Percentiles rank a stretch among this genome's conserved stretches.
Evolutionary conservation across 805 yeast genomes (phyloP).

Genomic region (Zygosaccharomyces gambellarensis): DNA sequence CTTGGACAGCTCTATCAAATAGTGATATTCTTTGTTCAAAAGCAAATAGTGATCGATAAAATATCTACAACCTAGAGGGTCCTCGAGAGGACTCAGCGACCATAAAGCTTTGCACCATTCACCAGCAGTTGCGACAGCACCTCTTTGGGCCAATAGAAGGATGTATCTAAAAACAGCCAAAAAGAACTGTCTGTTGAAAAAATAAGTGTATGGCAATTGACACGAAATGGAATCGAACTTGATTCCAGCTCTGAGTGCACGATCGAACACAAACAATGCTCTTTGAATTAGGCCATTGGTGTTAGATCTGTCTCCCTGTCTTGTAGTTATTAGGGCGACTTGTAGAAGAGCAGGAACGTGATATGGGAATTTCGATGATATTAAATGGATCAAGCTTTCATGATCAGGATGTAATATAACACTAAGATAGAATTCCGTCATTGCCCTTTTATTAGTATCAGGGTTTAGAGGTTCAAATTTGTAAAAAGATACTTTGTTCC

Average conservation of each 20-base stretch:
- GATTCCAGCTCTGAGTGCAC: conserved; percentile 60
- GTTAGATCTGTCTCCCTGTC: conserved; percentile 69
- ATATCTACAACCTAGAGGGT: conserved; percentile 79
- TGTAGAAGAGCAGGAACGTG: conserved; percentile 76
- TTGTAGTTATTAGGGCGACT: conserved; percentile 63
- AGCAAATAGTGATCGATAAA: conserved; percentile 78
- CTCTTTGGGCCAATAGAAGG: conserved; percentile 64
- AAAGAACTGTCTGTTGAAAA: conserved; percentile 73
- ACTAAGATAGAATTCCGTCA: conserved; percentile 53
- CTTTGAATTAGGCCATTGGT: conserved; percentile 72
- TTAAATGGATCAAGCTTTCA: conserved; percentile 55
- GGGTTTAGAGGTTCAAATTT: conserved; percentile 40
- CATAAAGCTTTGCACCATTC: conserved; percentile 66
- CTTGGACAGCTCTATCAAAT: conserved; percentile 51
- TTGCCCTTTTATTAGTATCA: conserved; percentile 36
- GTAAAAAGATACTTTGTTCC: conserved; percentile 50
- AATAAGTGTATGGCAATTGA: conserved; percentile 70
- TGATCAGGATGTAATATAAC: conserved; percentile 75
- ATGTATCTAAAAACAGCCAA: conserved; percentile 69
- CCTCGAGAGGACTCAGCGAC: conserved; percentile 69
- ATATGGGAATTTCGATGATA: conserved; percentile 59
- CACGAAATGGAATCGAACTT: conserved; percentile 49
- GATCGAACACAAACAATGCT: conserved; percentile 73
- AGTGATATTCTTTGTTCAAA: conserved; percentile 58
- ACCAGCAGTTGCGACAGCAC: conserved; percentile 73